Percentiles rank a stretch among this genome's conserved stretches.
Conservation (phyloP, 2,329 filamentous ascomycete genomes). For the Nigrospora osmanthi region DNA sequence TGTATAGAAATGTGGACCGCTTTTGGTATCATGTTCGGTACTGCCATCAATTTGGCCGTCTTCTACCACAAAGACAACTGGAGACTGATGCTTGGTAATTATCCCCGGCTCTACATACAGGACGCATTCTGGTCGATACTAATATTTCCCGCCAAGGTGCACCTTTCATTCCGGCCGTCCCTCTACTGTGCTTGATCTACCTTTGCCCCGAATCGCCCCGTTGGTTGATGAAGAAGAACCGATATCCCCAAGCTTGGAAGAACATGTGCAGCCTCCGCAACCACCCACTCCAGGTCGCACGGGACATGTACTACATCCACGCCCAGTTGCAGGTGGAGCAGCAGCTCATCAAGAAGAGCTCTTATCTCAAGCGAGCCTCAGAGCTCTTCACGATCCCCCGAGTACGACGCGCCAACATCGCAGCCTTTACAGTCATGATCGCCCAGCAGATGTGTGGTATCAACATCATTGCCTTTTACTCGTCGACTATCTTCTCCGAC, state of each 20-base stretch:
- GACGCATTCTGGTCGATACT: background rate
- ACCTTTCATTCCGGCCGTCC: constrained; percentile 52
- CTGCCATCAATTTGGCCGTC: constrained; percentile 50
- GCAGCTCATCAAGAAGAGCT: constrained; percentile 39
- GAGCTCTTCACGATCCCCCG: constrained; percentile 64
- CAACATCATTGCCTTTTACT: constrained; percentile 43
- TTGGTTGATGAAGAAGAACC: constrained; percentile 60
- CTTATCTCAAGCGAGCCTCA: constrained; percentile 53
- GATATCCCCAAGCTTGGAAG: constrained; percentile 51
- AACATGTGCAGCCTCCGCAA: constrained; percentile 45
- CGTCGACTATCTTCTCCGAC: constrained; percentile 51
- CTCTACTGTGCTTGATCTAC: constrained; percentile 52
- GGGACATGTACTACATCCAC: constrained; percentile 58
- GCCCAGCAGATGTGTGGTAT: constrained; percentile 60
- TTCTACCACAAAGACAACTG: constrained; percentile 24
- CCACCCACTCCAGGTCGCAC: constrained; percentile 47
- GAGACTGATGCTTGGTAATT: constrained; percentile 26
- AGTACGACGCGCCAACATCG: constrained; percentile 63
- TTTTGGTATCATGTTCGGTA: constrained; percentile 54
- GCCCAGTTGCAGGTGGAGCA: constrained; percentile 56
- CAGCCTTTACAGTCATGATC: constrained; percentile 75
- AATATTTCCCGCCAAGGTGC: constrained; percentile 41
- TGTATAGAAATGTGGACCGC: constrained; percentile 50
- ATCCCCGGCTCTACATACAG: background rate
- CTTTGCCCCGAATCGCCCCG: constrained; percentile 59